Base-by-base conservation (phyloP, 208 protist species). In the Trypanosoma avium region DNA sequence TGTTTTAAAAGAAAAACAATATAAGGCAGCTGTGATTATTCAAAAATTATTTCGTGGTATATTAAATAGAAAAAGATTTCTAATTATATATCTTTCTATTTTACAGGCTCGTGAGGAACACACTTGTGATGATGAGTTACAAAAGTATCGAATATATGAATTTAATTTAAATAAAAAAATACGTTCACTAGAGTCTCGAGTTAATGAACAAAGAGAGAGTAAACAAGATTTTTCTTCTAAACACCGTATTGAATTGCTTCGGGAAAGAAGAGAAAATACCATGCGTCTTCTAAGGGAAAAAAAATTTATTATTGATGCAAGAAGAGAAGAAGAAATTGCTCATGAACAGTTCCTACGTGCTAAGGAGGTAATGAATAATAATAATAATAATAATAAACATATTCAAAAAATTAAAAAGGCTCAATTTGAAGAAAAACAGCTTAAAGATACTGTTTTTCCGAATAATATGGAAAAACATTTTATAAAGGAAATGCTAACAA, bases 1-100 rank as follows among this genome's bases (percentile, higher is more conserved):
- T 15, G 30, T 62, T 47, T 5, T 43, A 7, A 66, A 29, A 36
- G 55, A 62, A 22, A 36, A 49, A 52, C 42, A 26, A 15, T 8
- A 61, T 33, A 43, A n/a, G 19, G 50, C 61, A 19, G 69, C 52
- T 35, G 38, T 75, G 21, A 35, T 6, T 33, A 67, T 75, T 58
- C 69, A 75, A 47, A 66, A 52, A 47, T 19, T 59, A 5, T 13
- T 75, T 67, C 52, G 61, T 40, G 61, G 61, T 3, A 13, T 56
- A 38, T 19, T 75, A 1, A 36, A 6, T 24, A 58, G 69, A 26
- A 54, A 48, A 22, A 35, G 17, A 33, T 61, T 70, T 58, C 9
- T 58, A n/a, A 33, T 15, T 12, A 45, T 69, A 22, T 69, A 65
- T 45, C 21, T 75, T 22, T 57, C 42, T 1, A 74, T 19, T 33